Evolutionary conservation across 2,329 filamentous ascomycete genomes (phyloP).

Genomic region (Chaetomium globosum): DNA sequence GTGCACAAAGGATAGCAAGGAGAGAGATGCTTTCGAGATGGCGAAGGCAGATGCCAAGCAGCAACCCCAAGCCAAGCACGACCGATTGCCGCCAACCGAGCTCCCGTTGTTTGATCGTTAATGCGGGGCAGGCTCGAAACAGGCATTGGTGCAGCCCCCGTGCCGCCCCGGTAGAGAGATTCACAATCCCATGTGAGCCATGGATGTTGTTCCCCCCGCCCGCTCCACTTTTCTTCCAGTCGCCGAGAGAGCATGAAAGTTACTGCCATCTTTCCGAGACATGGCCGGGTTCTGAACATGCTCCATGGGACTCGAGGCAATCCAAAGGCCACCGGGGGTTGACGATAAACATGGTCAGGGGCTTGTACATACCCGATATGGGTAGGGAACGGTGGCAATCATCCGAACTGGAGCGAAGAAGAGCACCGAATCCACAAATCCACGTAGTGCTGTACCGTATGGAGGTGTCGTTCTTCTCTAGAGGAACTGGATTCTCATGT

Average conservation of each 20-base stretch:
- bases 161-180: conserved; percentile 11
- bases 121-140: conserved; percentile 9
- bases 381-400: not conserved
- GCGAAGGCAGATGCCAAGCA: not conserved
- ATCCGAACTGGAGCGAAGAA: not conserved
- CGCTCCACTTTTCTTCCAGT: not conserved
- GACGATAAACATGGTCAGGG: not conserved
- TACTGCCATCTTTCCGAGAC: not conserved
- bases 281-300: not conserved
- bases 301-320: not conserved
- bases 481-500: not conserved
- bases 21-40: conserved; percentile 1
- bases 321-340: no score
- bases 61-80: conserved; percentile 3
- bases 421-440: not conserved
- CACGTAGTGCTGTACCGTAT: no score
- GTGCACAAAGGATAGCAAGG: not conserved
- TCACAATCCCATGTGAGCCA: not conserved
- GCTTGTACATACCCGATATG: not conserved
- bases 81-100: conserved; percentile 3
- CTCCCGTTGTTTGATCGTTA: not conserved
- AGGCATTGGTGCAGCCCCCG: not conserved
- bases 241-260: not conserved
- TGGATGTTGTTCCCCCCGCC: no score
- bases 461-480: not conserved